Evolutionary conservation across 805 yeast species (phyloP), one percentile per base, ranked within the genome.

Genomic region (Suhomyces tanzawaensis): DNA sequence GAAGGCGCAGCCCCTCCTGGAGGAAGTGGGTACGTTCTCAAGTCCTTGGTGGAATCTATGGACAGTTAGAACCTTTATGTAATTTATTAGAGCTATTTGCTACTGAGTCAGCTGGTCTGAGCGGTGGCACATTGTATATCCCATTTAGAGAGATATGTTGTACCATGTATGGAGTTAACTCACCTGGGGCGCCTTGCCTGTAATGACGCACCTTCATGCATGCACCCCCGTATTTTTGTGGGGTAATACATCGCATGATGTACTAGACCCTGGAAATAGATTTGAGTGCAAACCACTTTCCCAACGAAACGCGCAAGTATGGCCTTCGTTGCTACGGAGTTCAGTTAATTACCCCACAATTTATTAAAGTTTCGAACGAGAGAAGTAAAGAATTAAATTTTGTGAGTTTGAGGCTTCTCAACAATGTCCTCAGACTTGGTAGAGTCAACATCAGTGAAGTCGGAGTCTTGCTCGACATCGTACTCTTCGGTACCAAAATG

Each of bases 41-140:
- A 66, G 45, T 61, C 69, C 13, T 59, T 68, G 42, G 72, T 67
- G 32, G 72, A 68, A 41, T 66, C 69, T 18, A 62, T 68, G 29
- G 62, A 66, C 47, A 62, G 62, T 37, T 64, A 38, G 32, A 30
- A 19, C 21, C 9, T 21, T 27, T 27, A 6, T 27, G 24, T 21
- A 21, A 21, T 7, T 21, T 21, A 21, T 21, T 21, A 21, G 24
- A 21, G 24, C 24, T 21, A n/a, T n/a, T 21, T 21, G 24, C 24
- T 21, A 11, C 11, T 8, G 14, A 24, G 12, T 24, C 27, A 24
- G 27, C 27, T 24, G 27, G 27, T 24, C 27, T 24, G 27, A 24
- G 7, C 9, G 23, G n/a, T n/a, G n/a, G n/a, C n/a, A n/a, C n/a
- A n/a, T n/a, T n/a, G n/a, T n/a, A n/a, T n/a, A n/a, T n/a, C n/a